These are phyloP conservation scores for Passiflora organensis DNA, from an alignment of 345 rosid genomes.

Conservation along the genomic window DNA sequence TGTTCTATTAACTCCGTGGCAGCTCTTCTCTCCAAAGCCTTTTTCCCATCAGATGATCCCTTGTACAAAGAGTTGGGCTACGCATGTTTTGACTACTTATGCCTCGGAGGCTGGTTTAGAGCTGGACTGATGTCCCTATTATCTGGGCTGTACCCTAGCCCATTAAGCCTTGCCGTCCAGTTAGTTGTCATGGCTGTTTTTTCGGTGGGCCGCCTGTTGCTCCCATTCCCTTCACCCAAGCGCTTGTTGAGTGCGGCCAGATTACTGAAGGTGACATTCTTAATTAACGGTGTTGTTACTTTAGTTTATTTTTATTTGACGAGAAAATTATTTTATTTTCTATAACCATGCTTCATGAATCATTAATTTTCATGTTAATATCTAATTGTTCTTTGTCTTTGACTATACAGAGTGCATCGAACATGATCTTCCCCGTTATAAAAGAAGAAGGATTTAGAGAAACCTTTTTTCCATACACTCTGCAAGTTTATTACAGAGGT, in stretches of 20 bases:
- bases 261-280: constrained; percentile 24
- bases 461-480: too few species aligned
- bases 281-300: too few species aligned
- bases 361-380: too few species aligned
- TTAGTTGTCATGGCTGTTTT: constrained; percentile 43
- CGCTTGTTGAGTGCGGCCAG: constrained; percentile 47
- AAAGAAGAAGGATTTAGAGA: background rate
- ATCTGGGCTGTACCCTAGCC: constrained; percentile 44
- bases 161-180: constrained; percentile 37
- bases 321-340: too few species aligned
- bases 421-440: background rate
- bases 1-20: constrained; percentile 44
- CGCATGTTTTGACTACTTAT: constrained; percentile 44
- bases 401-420: background rate
- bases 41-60: constrained; percentile 41
- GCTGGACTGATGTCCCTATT: constrained; percentile 40
- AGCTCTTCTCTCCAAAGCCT: constrained; percentile 43
- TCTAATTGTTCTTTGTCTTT: background rate
- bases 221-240: constrained; percentile 47
- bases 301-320: too few species aligned
- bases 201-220: constrained; percentile 39
- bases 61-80: constrained; percentile 45
- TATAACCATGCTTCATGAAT: too few species aligned
- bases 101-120: constrained; percentile 41
- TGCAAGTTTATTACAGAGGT: too few species aligned